Conservation (phyloP, 352 stramenopile genomes). For the Pythium plurisporium region DNA sequence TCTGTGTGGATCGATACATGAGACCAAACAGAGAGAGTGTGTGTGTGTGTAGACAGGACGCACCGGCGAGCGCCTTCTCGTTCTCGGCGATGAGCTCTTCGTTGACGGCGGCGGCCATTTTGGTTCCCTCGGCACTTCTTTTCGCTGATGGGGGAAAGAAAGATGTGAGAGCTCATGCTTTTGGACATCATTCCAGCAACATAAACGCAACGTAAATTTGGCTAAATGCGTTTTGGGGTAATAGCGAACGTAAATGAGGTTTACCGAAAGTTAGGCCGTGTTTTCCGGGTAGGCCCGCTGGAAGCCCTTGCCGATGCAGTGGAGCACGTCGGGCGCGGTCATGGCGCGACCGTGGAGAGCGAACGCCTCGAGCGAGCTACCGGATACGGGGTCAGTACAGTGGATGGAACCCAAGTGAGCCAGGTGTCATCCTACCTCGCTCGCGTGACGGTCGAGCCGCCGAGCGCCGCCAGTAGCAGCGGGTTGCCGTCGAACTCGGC, state of each 20-base stretch:
- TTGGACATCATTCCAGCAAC: constrained; percentile 11
- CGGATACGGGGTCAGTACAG: constrained; percentile 1
- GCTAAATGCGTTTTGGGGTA: neutral
- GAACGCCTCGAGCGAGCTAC: constrained; percentile 71
- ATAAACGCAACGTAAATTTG: neutral
- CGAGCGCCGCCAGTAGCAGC: constrained; percentile 67
- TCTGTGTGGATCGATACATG: constrained; percentile 24
- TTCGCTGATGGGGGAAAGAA: neutral
- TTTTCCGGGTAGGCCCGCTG: constrained; percentile 14
- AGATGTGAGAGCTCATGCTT: neutral
- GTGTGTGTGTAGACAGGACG: neutral
- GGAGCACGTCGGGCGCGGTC: constrained; percentile 81
- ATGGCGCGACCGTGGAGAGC: constrained; percentile 61
- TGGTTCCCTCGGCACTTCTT: neutral
- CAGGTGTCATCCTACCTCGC: constrained; percentile 36
- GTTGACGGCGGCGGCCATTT: constrained; percentile 12
- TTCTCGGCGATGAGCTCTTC: constrained; percentile 64
- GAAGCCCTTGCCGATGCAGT: constrained; percentile 60
- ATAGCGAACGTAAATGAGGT: no score
- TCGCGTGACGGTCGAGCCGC: constrained; percentile 75
- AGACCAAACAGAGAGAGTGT: neutral
- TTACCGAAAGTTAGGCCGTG: no score
- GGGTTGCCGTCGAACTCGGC: constrained; percentile 38
- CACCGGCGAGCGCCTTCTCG: constrained; percentile 64
- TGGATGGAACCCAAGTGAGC: neutral